Evolutionary conservation across 2,329 filamentous ascomycete species (phyloP).

Genomic region (Sporothrix globosa): DNA sequence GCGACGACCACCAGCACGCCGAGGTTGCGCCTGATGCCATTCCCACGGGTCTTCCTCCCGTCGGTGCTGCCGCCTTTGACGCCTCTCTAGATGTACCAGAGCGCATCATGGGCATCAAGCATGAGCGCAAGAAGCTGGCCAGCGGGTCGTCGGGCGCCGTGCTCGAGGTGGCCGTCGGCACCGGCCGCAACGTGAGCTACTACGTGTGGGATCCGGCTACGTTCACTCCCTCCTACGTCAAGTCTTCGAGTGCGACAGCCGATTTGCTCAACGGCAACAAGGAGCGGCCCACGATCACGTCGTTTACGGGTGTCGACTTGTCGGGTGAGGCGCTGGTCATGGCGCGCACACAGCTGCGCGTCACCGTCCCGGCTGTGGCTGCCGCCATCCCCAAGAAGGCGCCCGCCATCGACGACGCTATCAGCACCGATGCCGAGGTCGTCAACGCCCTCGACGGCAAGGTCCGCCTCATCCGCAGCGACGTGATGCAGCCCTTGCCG

Average conservation of each 20-base stretch:
- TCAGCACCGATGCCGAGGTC: constrained; percentile 13
- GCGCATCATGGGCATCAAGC: constrained; percentile 58
- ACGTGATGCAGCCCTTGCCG: constrained; percentile 53
- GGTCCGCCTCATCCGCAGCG: constrained; percentile 43
- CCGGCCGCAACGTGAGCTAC: constrained; percentile 62
- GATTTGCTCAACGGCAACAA: constrained; percentile 27
- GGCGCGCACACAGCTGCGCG: constrained; percentile 56
- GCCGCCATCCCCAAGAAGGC: constrained; percentile 47
- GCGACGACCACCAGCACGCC: constrained; percentile 26
- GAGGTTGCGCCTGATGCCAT: constrained; percentile 30
- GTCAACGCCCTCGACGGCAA: constrained; percentile 36
- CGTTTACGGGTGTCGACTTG: constrained; percentile 66
- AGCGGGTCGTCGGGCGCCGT: constrained; percentile 58
- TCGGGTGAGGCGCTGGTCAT: constrained; percentile 63
- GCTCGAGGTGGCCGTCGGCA: constrained; percentile 65
- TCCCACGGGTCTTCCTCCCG: constrained; percentile 44
- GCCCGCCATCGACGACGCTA: constrained; percentile 47
- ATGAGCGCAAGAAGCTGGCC: constrained; percentile 55
- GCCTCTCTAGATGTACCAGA: constrained; percentile 61
- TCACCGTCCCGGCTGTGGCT: constrained; percentile 47
- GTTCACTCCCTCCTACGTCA: constrained; percentile 34
- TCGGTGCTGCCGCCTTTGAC: constrained; percentile 60
- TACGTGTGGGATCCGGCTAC: constrained; percentile 57
- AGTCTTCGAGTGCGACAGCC: neutral
- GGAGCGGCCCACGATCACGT: constrained; percentile 46